These are phyloP conservation scores for Aspergillus coremiiformis DNA, from an alignment of 495 filamentous ascomycete species.

Conservation along the genomic window DNA sequence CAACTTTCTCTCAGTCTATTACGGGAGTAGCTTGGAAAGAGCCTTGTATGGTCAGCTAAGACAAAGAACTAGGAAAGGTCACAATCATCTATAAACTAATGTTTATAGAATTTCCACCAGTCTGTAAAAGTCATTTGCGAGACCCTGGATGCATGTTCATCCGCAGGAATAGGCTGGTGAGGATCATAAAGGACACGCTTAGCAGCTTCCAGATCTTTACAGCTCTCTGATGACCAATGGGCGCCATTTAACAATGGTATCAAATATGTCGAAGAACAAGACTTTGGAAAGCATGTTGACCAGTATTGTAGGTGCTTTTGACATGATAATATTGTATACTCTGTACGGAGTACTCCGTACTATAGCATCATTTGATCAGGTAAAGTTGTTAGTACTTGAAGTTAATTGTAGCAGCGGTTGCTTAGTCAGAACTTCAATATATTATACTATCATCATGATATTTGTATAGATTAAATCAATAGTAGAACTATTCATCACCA, in stretches of 20 bases:
- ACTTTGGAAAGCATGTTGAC: constrained; percentile 29
- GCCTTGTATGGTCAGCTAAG: constrained; percentile 57
- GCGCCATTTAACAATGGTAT: constrained; percentile 71
- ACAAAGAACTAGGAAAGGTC: constrained; percentile 42
- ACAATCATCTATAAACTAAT: constrained; percentile 49
- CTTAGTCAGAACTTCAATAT: no score
- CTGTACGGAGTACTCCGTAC: no score
- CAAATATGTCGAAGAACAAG: constrained; percentile 64
- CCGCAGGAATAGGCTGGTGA: constrained; percentile 33
- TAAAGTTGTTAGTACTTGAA: no score
- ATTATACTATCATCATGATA: no score
- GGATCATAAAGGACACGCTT: constrained; percentile 37
- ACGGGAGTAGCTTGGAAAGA: constrained; percentile 47
- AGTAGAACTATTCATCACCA: no score
- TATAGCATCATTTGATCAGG: no score
- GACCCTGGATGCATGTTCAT: constrained; percentile 41
- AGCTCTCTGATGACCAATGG: constrained; percentile 50
- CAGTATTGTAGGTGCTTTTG: constrained; percentile 17
- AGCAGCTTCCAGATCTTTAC: constrained; percentile 19
- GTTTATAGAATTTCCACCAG: constrained; percentile 58
- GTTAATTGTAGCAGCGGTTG: no score
- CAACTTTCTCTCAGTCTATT: constrained; percentile 48
- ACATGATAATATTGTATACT: not conserved
- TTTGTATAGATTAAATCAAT: no score
- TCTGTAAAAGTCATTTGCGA: constrained; percentile 44